phyloP scores from a whole-genome alignment of 225 moss, liverwort and hornwort species.

The Pseudisothecium myosuroides region DNA sequence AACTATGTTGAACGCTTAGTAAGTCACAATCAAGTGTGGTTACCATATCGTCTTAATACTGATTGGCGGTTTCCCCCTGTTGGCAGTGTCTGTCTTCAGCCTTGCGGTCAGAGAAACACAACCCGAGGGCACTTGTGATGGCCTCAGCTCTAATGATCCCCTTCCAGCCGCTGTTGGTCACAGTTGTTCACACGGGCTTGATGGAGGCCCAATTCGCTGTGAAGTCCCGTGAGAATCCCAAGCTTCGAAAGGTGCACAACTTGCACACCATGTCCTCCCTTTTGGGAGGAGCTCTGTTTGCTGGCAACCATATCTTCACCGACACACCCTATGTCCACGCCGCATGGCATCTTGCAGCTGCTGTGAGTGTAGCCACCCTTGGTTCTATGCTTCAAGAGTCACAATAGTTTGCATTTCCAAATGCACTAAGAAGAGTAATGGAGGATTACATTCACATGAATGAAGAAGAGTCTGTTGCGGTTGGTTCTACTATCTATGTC shows the following conservation, averaged over 20 bases:
- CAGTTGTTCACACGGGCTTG: conserved; percentile 71
- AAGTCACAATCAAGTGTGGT: not conserved
- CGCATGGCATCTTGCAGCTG: conserved; percentile 93
- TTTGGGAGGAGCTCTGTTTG: conserved; percentile 64
- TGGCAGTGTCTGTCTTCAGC: conserved; percentile 78
- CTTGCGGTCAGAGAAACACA: conserved; percentile 44
- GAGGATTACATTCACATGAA: not conserved
- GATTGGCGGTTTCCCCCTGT: not conserved
- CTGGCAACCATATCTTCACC: conserved; percentile 52
- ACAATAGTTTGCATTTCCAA: not conserved
- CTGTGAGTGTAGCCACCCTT: conserved; percentile 71
- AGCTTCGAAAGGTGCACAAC: conserved; percentile 49
- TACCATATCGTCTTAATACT: not conserved
- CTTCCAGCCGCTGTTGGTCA: conserved; percentile 66
- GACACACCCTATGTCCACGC: conserved; percentile 84
- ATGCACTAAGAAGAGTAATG: not conserved
- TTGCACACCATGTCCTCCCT: conserved; percentile 63
- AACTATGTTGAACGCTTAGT: not conserved
- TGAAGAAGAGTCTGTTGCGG: not conserved
- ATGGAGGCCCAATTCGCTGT: conserved; percentile 73
- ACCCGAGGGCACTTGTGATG: conserved; percentile 53
- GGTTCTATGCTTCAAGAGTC: conserved; percentile 32
- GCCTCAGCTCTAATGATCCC: conserved; percentile 77
- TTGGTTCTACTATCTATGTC: not conserved
- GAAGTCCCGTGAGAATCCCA: conserved; percentile 54